These are phyloP conservation scores for Ogataea degrootiae DNA, from an alignment of 805 yeast species.

Conservation along the genomic window DNA sequence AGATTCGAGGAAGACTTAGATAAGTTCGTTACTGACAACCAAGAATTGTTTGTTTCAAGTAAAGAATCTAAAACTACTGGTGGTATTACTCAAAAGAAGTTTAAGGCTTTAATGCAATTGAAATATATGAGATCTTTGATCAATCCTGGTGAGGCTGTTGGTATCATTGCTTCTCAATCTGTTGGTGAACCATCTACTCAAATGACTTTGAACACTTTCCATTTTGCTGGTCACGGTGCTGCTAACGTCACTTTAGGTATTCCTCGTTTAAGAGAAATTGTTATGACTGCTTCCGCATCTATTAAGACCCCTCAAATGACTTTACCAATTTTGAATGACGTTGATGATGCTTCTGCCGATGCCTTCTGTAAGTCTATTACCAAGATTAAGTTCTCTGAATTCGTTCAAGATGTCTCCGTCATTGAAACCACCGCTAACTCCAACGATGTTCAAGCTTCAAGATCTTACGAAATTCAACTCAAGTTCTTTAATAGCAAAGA, in stretches of 20 bases:
- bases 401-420: slow-evolving; percentile 78
- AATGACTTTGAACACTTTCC: slow-evolving; percentile 96
- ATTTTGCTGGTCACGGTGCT: slow-evolving; percentile 99
- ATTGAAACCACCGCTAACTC: slow-evolving; percentile 78
- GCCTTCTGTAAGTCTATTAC: slow-evolving; percentile 89
- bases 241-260: slow-evolving; percentile 99
- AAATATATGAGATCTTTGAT: slow-evolving; percentile 95
- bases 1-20: slow-evolving; percentile 80
- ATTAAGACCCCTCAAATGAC: slow-evolving; percentile 99
- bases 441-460: slow-evolving; percentile 39
- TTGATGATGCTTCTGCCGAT: slow-evolving; percentile 82
- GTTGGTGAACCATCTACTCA: slow-evolving; percentile 99
- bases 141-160: slow-evolving; percentile 97
- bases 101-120: slow-evolving; percentile 95
- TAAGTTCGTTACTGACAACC: slow-evolving; percentile 52
- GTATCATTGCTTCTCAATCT: slow-evolving; percentile 96
- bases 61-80: slow-evolving; percentile 43
- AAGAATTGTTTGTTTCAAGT: slow-evolving; percentile 48
- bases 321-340: slow-evolving; percentile 75
- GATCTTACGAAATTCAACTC: slow-evolving; percentile 73
- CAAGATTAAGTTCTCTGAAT: slow-evolving; percentile 78
- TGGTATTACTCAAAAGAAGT: slow-evolving; percentile 69
- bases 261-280: slow-evolving; percentile 99
- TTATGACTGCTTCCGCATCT: slow-evolving; percentile 95
- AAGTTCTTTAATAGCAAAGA: slow-evolving; percentile 71